Percentiles rank a stretch among this genome's conserved stretches.
These are phyloP conservation scores for Trichothecium sympodiale DNA, from an alignment of 2,329 filamentous ascomycete genomes.

Conservation along the genomic window DNA sequence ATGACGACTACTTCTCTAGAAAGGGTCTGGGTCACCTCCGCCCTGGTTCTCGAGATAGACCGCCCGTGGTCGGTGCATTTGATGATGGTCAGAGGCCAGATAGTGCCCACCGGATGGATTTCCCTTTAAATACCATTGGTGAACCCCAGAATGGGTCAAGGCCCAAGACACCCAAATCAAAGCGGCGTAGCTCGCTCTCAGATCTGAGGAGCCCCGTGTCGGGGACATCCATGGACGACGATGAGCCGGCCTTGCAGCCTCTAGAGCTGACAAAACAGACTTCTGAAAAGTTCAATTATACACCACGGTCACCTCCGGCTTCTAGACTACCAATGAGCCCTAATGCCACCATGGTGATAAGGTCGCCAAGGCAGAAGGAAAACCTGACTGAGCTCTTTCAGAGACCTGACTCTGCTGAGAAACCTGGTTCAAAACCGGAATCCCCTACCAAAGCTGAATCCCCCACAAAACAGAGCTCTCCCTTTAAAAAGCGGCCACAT, in stretches of 20 bases:
- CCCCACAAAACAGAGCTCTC: constrained; percentile 10
- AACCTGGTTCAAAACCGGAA: constrained; percentile 6
- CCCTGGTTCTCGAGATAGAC: constrained; percentile 47
- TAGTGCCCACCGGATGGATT: constrained; percentile 46
- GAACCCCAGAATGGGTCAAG: constrained; percentile 38
- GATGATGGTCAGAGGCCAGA: constrained; percentile 45
- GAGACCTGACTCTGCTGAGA: constrained; percentile 7
- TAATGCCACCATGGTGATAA: constrained; percentile 22
- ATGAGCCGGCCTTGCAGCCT: constrained; percentile 28
- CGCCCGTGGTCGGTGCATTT: constrained; percentile 50
- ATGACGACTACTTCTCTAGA: constrained; percentile 43
- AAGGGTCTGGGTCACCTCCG: constrained; percentile 25
- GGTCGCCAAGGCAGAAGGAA: constrained; percentile 38
- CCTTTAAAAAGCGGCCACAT: constrained; percentile 23
- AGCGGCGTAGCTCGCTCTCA: constrained; percentile 82
- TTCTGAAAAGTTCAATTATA: constrained; percentile 46
- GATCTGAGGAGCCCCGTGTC: constrained; percentile 66
- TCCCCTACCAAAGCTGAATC: constrained; percentile 9
- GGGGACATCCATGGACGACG: constrained; percentile 37
- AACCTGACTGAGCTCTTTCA: constrained; percentile 20
- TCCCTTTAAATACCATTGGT: constrained; percentile 47
- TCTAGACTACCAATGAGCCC: constrained; percentile 45
- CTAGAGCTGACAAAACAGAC: constrained; percentile 42
- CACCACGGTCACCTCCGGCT: constrained; percentile 29
- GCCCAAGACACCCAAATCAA: constrained; percentile 49